Percentiles rank a stretch among this genome's conserved stretches.
Evolutionary conservation across 2,329 filamentous ascomycete species (phyloP).

Genomic region (Colletotrichum godetiae): DNA sequence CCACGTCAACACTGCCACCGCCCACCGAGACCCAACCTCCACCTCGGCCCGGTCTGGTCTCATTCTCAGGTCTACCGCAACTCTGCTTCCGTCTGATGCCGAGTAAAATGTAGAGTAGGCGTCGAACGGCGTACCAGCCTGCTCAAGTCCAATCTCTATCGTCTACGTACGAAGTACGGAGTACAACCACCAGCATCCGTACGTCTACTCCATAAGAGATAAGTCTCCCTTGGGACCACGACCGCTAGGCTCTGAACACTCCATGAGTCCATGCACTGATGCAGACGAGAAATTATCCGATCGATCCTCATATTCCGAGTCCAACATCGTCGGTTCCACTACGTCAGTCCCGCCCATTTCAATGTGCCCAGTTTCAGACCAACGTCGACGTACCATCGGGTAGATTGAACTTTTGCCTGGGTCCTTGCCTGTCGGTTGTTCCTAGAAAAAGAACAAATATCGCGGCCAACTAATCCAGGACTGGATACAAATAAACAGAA

Average conservation of each 20-base stretch:
- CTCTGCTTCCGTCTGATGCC: background rate
- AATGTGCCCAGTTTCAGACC: constrained; percentile 13
- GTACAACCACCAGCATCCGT: background rate
- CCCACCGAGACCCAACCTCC: constrained; percentile 25
- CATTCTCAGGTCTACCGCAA: background rate
- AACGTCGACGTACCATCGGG: constrained; percentile 13
- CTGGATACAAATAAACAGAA: constrained; percentile 1
- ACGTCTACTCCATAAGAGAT: too few relatives aligned
- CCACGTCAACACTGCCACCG: constrained; percentile 32
- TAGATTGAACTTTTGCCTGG: constrained; percentile 10
- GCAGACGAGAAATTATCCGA: constrained; percentile 6
- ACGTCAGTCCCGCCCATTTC: constrained; percentile 8
- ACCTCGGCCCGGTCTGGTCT: background rate
- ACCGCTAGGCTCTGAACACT: background rate
- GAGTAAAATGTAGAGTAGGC: background rate
- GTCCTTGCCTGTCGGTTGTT: background rate
- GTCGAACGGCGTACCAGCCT: background rate
- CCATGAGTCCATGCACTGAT: background rate
- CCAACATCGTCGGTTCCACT: constrained; percentile 17
- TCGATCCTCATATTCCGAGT: background rate
- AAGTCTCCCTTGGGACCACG: background rate
- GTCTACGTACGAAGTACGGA: background rate
- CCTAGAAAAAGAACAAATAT: constrained; percentile 16
- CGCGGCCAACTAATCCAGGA: background rate
- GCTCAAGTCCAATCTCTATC: background rate